phyloP scores from a whole-genome alignment of 306 rosid genomes.

The Prunus kanzakura region DNA sequence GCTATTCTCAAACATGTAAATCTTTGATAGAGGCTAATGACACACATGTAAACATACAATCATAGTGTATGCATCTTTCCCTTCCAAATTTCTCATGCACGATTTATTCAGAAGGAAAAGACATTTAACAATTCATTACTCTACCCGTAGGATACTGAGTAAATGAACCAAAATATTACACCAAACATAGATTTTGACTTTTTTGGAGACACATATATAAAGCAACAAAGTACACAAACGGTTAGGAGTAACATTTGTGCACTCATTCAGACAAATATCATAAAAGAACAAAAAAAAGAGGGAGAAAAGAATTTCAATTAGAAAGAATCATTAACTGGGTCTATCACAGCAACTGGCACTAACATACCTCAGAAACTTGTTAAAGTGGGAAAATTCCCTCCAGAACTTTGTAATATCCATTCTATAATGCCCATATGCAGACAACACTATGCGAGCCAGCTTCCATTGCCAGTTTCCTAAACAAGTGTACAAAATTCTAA shows the following conservation, averaged over 20 bases:
- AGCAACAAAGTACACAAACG: background rate
- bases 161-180: background rate
- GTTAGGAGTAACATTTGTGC: background rate
- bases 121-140: background rate
- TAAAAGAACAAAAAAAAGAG: conserved; percentile 1
- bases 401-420: conserved; percentile 51
- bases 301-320: conserved; percentile 22
- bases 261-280: conserved; percentile 15
- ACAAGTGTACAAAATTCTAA: conserved; percentile 63
- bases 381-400: conserved; percentile 45
- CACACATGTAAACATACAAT: background rate
- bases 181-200: background rate
- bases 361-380: conserved; percentile 70
- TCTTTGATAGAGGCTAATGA: conserved; percentile 7
- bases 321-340: conserved; percentile 54
- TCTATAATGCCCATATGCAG: conserved; percentile 51
- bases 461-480: conserved; percentile 61
- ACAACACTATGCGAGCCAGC: conserved; percentile 49
- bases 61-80: background rate
- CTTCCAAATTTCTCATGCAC: background rate
- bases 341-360: conserved; percentile 43
- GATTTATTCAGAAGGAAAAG: background rate
- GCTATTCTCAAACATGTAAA: conserved; percentile 32
- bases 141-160: background rate
- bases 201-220: background rate